Base-by-base conservation (phyloP, 2,329 filamentous ascomycete genomes). In the Fusarium austroafricanum region DNA sequence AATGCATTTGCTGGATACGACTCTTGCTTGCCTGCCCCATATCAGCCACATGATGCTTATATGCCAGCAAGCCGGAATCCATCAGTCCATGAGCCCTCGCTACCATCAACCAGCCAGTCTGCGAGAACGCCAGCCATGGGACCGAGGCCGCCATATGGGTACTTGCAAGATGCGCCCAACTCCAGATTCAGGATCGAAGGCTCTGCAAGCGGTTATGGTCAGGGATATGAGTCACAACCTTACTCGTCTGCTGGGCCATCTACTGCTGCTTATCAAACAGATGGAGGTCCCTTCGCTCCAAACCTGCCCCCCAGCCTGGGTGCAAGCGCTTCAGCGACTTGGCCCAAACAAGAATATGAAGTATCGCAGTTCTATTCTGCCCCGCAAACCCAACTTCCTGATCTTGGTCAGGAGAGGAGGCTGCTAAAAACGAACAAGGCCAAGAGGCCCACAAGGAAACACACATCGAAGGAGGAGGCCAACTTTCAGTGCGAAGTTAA, bases 401-500 rank as follows among this genome's bases (percentile, higher is more conserved):
- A 73, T 39, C 49, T 68, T 49, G 58, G 63, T 6, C 64, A 64
- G 42, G 73, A 75, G 40, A 72, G 67, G 35, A 67, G 65, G 29
- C 42, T 65, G 18, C 17, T 71, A 52, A 74, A 75, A 38, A 55
- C 61, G 26, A 61, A 38, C 42, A 75, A 57, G 61, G 77, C 75
- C 17, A 79, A 74, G 68, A 76, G 78, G 67, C 74, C 78, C 14
- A 79, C 82, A 18, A 82, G 87, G 42, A 85, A 84, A 71, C 83
- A 86, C 71, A 90, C 87, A 3, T 89, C 89, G 18, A 86, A 85
- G 59, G 90, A 90, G 67, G 90, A 92, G 71, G 91, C 90, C 55
- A 92, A 89, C 71, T 91, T 88, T 77, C 84, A 87, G 66, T 97
- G 94, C 75, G 82, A 84, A 55, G 82, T 89, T 35, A 84, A 89